Conservation (phyloP, 345 rosid genomes). For the Camelina sativa region DNA sequence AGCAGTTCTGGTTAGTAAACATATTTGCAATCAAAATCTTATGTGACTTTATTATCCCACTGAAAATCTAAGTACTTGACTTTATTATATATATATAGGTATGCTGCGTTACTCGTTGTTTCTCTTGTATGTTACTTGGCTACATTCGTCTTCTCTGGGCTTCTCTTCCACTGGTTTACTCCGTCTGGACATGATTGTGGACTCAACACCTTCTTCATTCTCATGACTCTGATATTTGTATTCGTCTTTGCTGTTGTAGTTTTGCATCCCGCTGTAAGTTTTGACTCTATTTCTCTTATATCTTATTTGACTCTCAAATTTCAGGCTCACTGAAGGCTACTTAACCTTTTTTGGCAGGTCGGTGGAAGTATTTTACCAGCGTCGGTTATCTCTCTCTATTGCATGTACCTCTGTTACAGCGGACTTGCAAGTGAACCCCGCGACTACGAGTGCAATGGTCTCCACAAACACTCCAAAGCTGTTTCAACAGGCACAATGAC, state of each 20-base stretch:
- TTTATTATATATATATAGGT: slow-evolving; percentile 64
- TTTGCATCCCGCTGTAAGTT: slow-evolving; percentile 92
- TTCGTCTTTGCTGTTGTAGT: slow-evolving; percentile 82
- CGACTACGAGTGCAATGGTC: slow-evolving; percentile 90
- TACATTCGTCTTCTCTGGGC: slow-evolving; percentile 88
- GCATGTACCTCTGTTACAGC: slow-evolving; percentile 96
- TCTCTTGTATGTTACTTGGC: slow-evolving; percentile 87
- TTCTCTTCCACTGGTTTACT: slow-evolving; percentile 96
- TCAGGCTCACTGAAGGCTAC: slow-evolving; percentile 22
- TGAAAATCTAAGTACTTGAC: not conserved
- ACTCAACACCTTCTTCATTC: slow-evolving; percentile 84
- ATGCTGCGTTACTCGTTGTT: slow-evolving; percentile 72
- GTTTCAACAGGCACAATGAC: slow-evolving; percentile 89
- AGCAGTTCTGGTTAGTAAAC: slow-evolving; percentile 92
- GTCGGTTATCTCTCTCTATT: slow-evolving; percentile 84
- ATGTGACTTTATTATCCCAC: slow-evolving; percentile 21
- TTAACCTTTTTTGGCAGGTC: slow-evolving; percentile 56
- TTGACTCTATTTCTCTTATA: not conserved
- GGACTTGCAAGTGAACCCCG: slow-evolving; percentile 98
- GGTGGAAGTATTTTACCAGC: slow-evolving; percentile 96
- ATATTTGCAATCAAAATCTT: not conserved
- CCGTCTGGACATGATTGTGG: slow-evolving; percentile 99
- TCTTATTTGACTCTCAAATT: not conserved
- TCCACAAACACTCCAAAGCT: slow-evolving; percentile 89
- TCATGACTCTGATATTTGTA: slow-evolving; percentile 69